phyloP scores from a whole-genome alignment of 139 green algal species.

The Chlamydomonas sphaeroides region DNA sequence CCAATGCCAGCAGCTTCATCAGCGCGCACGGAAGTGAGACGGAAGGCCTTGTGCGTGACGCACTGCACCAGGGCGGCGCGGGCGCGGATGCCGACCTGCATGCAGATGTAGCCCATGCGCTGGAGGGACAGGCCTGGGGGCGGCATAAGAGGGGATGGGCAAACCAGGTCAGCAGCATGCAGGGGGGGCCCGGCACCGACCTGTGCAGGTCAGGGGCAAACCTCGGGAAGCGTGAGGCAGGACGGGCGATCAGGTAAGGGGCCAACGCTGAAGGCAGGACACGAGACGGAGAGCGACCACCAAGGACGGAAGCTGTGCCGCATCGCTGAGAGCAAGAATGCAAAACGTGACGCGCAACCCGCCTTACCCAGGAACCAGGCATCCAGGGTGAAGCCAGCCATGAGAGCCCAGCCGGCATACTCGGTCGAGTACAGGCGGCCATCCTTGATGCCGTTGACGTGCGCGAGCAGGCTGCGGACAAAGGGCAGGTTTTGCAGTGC shows the following conservation, averaged over 20 bases:
- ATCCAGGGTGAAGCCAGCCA: slow-evolving; percentile 51
- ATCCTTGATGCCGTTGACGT: slow-evolving; percentile 20
- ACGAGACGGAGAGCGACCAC: too few relatives aligned
- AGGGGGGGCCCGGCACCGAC: too few relatives aligned
- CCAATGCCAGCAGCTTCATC: slow-evolving; percentile 60
- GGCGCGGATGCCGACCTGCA: slow-evolving; percentile 50
- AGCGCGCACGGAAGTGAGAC: slow-evolving; percentile 62
- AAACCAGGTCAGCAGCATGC: too few relatives aligned
- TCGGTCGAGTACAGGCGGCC: slow-evolving; percentile 28
- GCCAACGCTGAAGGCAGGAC: too few relatives aligned
- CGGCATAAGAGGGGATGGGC: too few relatives aligned
- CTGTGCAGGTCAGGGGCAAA: too few relatives aligned
- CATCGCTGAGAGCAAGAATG: too few relatives aligned
- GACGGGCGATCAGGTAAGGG: too few relatives aligned
- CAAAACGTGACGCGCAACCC: too few relatives aligned
- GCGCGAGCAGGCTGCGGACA: slow-evolving; percentile 25
- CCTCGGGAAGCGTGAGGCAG: too few relatives aligned
- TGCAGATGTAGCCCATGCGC: slow-evolving; percentile 74
- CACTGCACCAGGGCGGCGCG: slow-evolving; percentile 63
- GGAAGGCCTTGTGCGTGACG: slow-evolving; percentile 69
- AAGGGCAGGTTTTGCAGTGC: too few relatives aligned
- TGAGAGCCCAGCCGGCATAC: slow-evolving; percentile 45
- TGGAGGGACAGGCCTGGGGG: slow-evolving; percentile 61
- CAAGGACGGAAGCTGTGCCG: too few relatives aligned
- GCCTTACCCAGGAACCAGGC: slow-evolving; percentile 58